Base-by-base conservation (phyloP, 805 yeast species). In the Ogataea thermomethanolica region DNA sequence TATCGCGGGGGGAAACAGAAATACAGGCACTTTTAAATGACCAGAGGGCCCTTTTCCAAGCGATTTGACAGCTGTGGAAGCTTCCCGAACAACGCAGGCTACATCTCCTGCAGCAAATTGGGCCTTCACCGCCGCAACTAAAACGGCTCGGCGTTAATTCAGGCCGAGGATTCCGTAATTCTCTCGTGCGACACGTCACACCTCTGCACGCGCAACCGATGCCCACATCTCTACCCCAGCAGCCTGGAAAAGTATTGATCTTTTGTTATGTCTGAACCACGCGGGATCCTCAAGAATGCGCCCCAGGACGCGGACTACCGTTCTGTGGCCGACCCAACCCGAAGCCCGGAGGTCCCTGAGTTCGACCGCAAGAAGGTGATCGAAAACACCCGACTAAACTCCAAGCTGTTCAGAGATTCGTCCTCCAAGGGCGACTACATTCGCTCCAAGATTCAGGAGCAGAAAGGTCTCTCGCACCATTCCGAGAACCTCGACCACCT, bases 301-400 rank as follows among this genome's bases (percentile, higher is more conserved):
- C 44, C 52, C 11, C 24, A 28, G 2, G 50, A 41, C 46, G 11
- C 57, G 56, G 33, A 49, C 46, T 12, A 25, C 32, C 2, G 62
- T 53, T 29, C 44, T 46, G 7, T 39, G 45, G 1, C 51, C 10
- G 24, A 22, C 25, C 24, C 7, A 9, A 11, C 7, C 14, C 14
- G 8, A 10, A 30, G 24, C 14, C 25, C 50, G n/a, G 45, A 51
- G 15, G 14, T 46, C 7, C 41, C 38, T 25, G 49, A 41, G 14
- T 54, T 64, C 37, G 68, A 64, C 41, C 48, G 97, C 45, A 74
- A 81, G 50, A 77, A 82, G 55, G 96, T 89, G 13, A 78, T 83
- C 42, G 79, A 76, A 49, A 89, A 89, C 63, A 89, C 97, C 0
- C 73, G 75, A 48, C 64, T 81, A 51, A 89, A 89, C 58, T 83